A percentile compares a stretch with the other conserved stretches of the same genome.
These are phyloP conservation scores for Barnettozyma salicaria DNA, from an alignment of 805 yeast genomes.

Conservation along the genomic window DNA sequence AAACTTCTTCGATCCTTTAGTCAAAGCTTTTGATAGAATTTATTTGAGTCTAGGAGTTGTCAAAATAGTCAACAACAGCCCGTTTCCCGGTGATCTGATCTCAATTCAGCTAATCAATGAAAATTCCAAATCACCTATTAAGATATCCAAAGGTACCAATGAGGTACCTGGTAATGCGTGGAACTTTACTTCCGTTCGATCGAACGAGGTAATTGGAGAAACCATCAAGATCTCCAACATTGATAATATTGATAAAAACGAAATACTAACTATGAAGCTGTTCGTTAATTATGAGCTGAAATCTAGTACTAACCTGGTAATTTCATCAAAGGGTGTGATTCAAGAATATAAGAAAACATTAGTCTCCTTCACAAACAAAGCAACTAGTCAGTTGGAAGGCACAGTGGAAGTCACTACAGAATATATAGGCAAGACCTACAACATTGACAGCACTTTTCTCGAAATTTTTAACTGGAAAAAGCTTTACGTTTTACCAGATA, in stretches of 20 bases:
- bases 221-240: conserved; percentile 58
- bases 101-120: conserved; percentile 47
- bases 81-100: conserved; percentile 26
- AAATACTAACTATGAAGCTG: conserved; percentile 47
- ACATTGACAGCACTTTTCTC: conserved; percentile 50
- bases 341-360: conserved; percentile 46
- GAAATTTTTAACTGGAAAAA: conserved; percentile 49
- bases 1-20: conserved; percentile 57
- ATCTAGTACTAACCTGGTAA: conserved; percentile 51
- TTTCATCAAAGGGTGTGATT: conserved; percentile 41
- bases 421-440: conserved; percentile 64
- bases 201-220: conserved; percentile 71
- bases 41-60: conserved; percentile 54
- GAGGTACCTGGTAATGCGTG: conserved; percentile 46
- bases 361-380: conserved; percentile 34
- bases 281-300: conserved; percentile 57
- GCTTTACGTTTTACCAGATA: conserved; percentile 30
- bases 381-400: conserved; percentile 36
- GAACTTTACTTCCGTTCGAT: conserved; percentile 68
- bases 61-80: conserved; percentile 25
- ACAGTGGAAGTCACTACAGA: conserved; percentile 49
- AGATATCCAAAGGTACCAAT: conserved; percentile 65
- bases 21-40: conserved; percentile 52
- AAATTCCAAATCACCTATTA: conserved; percentile 43
- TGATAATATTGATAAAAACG: conserved; percentile 42